Base-by-base conservation (phyloP, 768 basidiomycete genomes). In the Boletus rubropictus region DNA sequence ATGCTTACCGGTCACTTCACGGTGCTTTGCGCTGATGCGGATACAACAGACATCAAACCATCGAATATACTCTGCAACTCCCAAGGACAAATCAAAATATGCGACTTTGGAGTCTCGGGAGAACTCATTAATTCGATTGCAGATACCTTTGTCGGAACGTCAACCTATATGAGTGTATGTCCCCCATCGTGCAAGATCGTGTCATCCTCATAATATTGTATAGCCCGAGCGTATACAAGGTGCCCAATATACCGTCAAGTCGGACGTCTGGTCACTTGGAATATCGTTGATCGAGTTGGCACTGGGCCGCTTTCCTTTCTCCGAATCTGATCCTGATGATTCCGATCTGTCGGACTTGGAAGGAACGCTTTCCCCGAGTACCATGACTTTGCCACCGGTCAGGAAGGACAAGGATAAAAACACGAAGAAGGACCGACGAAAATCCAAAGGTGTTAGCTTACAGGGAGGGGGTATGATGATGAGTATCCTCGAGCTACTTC, bases 141-240 rank as follows among this genome's bases (percentile, higher is more conserved):
- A 31, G 94, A 98, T 69, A 98, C 96, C 1, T 99, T 98, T 63
- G 96, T 99, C 32, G 95, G 96, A 24, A 99, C 96, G 12, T 93
- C 89, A 52, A 98, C 94, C 4, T 99, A 99, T 66, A 99, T 98
- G 95, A 98, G 96, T 57, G 96, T 98, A 69, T 62, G 84, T 80
- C 38, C 46, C 18, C 37, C 43, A 34, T 38, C 35, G 33, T 29
- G 38, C 40, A 39, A 34, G 42, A 47, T 54, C 25, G 48, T 45
- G 49, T 60, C 38, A 40, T 27, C n/a, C 50, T 52, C 40, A 51
- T 44, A 28, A 46, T 42, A 39, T 48, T 46, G 42, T 52, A 50
- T 67, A 99, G 96, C 96, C 96, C 15, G 96, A 99, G 62, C 92
- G 96, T 50, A 98, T 99, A 72, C 95, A 98, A 70, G 96, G 96